A percentile compares a stretch with the other conserved stretches of the same genome.
phyloP scores from a whole-genome alignment of 352 stramenopile genomes.

The Pythium chondricola region DNA sequence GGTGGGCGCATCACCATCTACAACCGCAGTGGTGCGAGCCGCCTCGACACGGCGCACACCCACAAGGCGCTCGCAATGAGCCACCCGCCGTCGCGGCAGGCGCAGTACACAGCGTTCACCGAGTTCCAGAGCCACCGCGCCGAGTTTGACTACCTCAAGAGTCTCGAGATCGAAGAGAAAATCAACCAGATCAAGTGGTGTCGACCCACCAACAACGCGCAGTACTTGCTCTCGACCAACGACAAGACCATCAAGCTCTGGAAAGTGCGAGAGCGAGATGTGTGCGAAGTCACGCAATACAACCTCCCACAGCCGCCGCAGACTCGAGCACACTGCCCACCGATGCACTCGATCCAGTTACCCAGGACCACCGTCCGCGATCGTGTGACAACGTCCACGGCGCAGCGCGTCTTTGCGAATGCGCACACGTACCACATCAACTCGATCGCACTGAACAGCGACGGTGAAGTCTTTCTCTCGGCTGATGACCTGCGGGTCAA shows the following conservation, averaged over 20 bases:
- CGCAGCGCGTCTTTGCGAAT: constrained; percentile 88
- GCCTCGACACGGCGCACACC: background rate
- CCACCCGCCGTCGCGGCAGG: constrained; percentile 12
- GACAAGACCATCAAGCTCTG: constrained; percentile 98
- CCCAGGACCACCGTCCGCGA: constrained; percentile 46
- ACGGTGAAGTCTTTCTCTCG: constrained; percentile 95
- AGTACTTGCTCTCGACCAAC: constrained; percentile 94
- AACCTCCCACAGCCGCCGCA: constrained; percentile 30
- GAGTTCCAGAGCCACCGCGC: constrained; percentile 95
- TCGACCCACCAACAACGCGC: constrained; percentile 77
- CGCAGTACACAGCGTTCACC: constrained; percentile 78
- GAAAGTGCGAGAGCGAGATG: constrained; percentile 85
- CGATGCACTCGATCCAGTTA: constrained; percentile 36
- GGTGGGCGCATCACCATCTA: constrained; percentile 92
- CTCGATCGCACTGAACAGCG: constrained; percentile 91
- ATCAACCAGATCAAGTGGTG: constrained; percentile 98
- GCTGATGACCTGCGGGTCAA: constrained; percentile 96
- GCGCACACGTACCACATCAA: constrained; percentile 98
- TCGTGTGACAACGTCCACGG: constrained; percentile 61
- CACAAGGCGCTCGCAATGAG: background rate
- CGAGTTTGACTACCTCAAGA: constrained; percentile 98
- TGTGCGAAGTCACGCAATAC: constrained; percentile 71
- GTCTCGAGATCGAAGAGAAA: constrained; percentile 96
- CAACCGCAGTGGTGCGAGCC: constrained; percentile 29
- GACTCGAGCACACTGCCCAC: background rate